phyloP scores from a whole-genome alignment of 129 eudicot genomes.

The Ambrosia trifida region DNA sequence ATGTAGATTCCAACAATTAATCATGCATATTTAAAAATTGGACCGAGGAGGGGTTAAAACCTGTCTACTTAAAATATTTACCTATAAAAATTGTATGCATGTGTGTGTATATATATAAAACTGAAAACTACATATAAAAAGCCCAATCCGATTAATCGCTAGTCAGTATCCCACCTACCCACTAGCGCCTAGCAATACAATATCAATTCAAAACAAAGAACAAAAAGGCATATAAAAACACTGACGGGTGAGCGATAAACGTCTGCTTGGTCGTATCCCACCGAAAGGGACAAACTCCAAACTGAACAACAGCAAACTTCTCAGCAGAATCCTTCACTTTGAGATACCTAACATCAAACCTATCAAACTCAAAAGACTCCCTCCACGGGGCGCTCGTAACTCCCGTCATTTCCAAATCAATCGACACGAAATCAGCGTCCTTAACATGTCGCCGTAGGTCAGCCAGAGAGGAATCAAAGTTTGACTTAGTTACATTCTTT shows the following conservation, averaged over 20 bases:
- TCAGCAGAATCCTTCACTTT: conserved; percentile 84
- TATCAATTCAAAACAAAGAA: neutral
- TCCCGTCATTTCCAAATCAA: conserved; percentile 95
- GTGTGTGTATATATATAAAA: too few species aligned
- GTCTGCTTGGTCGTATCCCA: conserved; percentile 58
- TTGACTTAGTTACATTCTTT: conserved; percentile 76
- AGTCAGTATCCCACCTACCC: too few species aligned
- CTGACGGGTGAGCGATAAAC: conserved; percentile 88
- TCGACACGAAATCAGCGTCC: conserved; percentile 75
- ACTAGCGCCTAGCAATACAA: too few species aligned
- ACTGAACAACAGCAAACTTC: conserved; percentile 89
- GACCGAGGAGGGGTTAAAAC: too few species aligned
- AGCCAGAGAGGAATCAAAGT: conserved; percentile 59
- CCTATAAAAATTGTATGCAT: too few species aligned
- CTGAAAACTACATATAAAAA: too few species aligned
- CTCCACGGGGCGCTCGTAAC: conserved; percentile 91
- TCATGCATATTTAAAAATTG: too few species aligned
- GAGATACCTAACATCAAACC: conserved; percentile 62
- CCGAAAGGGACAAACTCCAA: conserved; percentile 93
- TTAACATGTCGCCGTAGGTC: conserved; percentile 62
- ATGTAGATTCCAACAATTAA: too few species aligned
- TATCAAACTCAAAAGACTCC: conserved; percentile 73
- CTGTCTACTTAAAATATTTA: too few species aligned
- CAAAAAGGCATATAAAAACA: conserved; percentile 3
- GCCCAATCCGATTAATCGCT: too few species aligned